A percentile compares a stretch with the other conserved stretches of the same genome.
Conservation (phyloP, 2,329 filamentous ascomycete genomes). For the Nemania bipapillata region DNA sequence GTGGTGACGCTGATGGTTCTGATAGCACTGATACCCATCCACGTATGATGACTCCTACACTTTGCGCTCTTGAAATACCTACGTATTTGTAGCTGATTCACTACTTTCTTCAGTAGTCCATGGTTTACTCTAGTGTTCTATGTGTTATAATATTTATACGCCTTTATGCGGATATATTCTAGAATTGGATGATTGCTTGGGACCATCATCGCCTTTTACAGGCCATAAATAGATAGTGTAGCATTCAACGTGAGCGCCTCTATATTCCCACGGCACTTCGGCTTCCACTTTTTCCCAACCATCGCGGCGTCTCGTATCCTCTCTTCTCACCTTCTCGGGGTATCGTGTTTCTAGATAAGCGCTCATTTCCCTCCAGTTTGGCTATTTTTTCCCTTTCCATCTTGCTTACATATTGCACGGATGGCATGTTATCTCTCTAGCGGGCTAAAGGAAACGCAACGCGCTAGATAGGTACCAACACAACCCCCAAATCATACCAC, state of each 20-base stretch:
- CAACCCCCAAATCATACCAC: background rate
- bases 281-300: background rate
- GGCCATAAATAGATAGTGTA: background rate
- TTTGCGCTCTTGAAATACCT: no score
- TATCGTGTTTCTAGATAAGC: background rate
- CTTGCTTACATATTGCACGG: background rate
- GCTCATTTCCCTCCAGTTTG: background rate
- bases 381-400: background rate
- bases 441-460: background rate
- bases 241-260: conserved; percentile 11
- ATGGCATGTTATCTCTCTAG: background rate
- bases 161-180: conserved; percentile 39
- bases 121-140: background rate
- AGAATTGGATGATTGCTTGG: background rate
- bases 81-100: conserved; percentile 1
- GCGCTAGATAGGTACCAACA: background rate
- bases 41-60: conserved; percentile 50
- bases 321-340: background rate
- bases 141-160: conserved; percentile 19
- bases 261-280: background rate
- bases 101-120: background rate
- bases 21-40: conserved; percentile 24
- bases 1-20: conserved; percentile 19
- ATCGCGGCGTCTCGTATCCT: background rate
- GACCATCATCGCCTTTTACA: background rate